phyloP scores from a whole-genome alignment of 768 basidiomycete genomes.

The Myochromella boudieri region DNA sequence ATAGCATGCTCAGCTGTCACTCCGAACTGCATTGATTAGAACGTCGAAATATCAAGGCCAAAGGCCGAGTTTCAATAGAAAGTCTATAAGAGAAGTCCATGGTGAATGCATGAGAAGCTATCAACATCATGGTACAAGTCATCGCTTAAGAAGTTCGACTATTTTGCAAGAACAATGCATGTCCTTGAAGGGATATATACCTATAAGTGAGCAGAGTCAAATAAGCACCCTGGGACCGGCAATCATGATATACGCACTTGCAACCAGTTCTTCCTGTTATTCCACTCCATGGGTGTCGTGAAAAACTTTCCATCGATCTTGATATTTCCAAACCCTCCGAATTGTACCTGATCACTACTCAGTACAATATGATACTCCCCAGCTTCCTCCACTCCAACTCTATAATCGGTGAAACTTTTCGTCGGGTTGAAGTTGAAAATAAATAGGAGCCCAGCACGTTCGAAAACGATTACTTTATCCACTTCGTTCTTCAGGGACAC shows the following conservation, averaged over 20 bases:
- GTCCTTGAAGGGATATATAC: constrained; percentile 73
- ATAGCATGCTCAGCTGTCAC: no score
- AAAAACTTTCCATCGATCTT: constrained; percentile 60
- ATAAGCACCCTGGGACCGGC: neutral
- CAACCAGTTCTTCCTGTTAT: constrained; percentile 85
- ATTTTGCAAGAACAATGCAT: constrained; percentile 62
- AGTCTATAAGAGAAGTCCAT: no score
- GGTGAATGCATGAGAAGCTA: no score
- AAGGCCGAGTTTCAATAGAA: no score
- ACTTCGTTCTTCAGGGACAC: constrained; percentile 91
- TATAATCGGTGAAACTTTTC: constrained; percentile 91
- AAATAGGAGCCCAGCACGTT: constrained; percentile 92
- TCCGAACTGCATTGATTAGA: no score
- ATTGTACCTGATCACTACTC: constrained; percentile 81
- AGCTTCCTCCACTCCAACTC: constrained; percentile 82
- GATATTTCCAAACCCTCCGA: constrained; percentile 89
- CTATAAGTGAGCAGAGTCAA: no score
- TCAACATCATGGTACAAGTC: no score
- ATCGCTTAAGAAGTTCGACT: no score
- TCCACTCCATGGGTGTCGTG: constrained; percentile 90
- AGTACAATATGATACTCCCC: constrained; percentile 86
- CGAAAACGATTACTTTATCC: constrained; percentile 93
- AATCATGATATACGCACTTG: constrained; percentile 52
- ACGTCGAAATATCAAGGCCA: no score
- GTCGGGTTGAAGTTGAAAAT: constrained; percentile 96